These are phyloP conservation scores for Vigna nakashimae DNA, from an alignment of 306 rosid species.

Conservation along the genomic window DNA sequence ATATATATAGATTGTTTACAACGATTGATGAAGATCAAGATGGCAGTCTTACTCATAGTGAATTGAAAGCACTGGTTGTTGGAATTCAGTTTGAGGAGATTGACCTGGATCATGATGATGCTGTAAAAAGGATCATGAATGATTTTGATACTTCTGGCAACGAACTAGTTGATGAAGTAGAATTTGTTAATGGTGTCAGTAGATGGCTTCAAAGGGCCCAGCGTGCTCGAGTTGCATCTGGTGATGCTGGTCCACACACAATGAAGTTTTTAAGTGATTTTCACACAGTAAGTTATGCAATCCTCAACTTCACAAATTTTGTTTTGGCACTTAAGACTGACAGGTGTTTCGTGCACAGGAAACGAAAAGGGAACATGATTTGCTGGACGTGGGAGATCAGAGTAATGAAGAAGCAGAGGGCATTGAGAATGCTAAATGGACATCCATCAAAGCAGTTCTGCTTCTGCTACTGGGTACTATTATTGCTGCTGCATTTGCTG, in stretches of 20 bases:
- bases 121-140: slow-evolving; percentile 58
- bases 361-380: slow-evolving; percentile 75
- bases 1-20: slow-evolving; percentile 66
- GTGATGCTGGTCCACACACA: slow-evolving; percentile 62
- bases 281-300: slow-evolving; percentile 58
- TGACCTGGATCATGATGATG: slow-evolving; percentile 70
- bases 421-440: slow-evolving; percentile 49
- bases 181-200: slow-evolving; percentile 64
- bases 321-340: slow-evolving; percentile 20
- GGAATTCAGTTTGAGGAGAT: slow-evolving; percentile 77
- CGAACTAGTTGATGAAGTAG: slow-evolving; percentile 46
- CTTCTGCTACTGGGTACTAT: slow-evolving; percentile 70
- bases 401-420: slow-evolving; percentile 60
- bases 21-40: slow-evolving; percentile 62
- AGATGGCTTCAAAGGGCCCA: slow-evolving; percentile 68
- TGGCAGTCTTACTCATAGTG: slow-evolving; percentile 58
- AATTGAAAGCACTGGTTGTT: slow-evolving; percentile 74
- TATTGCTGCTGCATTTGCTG: slow-evolving; percentile 86
- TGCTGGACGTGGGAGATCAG: slow-evolving; percentile 60
- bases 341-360: slow-evolving; percentile 56
- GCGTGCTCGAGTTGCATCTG: slow-evolving; percentile 44
- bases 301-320: slow-evolving; percentile 8
- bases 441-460: slow-evolving; percentile 63
- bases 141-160: slow-evolving; percentile 74
- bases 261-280: slow-evolving; percentile 54